phyloP scores from a whole-genome alignment of 163 green algal genomes.

The Chlamydomonas reinhardtii region DNA sequence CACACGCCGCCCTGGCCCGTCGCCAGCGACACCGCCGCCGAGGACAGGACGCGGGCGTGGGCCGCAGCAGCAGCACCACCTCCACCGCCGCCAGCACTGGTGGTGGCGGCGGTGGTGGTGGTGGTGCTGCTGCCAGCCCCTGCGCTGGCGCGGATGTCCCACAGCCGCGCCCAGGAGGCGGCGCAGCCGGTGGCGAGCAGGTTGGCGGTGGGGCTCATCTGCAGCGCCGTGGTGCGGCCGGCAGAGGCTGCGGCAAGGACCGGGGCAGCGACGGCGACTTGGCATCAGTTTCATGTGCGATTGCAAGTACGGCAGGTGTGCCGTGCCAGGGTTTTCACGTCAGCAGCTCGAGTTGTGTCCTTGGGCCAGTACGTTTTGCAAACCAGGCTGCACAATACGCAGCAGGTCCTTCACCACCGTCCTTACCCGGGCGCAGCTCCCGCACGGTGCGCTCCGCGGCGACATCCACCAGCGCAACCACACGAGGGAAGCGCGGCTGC shows the following conservation, averaged over 20 bases:
- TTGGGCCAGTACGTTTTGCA: too few species aligned
- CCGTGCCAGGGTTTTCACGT: too few species aligned
- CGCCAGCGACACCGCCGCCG: constrained; percentile 1
- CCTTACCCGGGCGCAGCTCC: constrained; percentile 23
- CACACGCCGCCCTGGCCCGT: constrained; percentile 26
- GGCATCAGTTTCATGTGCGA: too few species aligned
- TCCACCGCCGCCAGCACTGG: too few species aligned
- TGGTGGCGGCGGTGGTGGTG: background rate
- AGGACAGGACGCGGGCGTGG: background rate
- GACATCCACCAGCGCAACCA: constrained; percentile 27
- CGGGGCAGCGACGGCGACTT: too few species aligned
- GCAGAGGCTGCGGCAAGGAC: background rate
- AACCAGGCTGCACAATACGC: too few species aligned
- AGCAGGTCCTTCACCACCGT: too few species aligned
- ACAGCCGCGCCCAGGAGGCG: constrained; percentile 37
- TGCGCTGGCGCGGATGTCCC: constrained; percentile 18
- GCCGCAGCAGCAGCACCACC: too few species aligned
- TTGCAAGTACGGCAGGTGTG: too few species aligned
- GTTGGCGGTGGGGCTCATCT: constrained; percentile 23
- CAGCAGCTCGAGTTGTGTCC: too few species aligned
- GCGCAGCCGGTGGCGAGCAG: constrained; percentile 24
- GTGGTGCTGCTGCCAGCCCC: background rate
- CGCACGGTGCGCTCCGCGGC: background rate
- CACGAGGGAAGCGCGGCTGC: background rate
- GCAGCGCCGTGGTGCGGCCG: constrained; percentile 29